A percentile compares a stretch with the other conserved stretches of the same genome.
These are phyloP conservation scores for Amanita jacksonii DNA, from an alignment of 768 basidiomycete genomes.

Conservation along the genomic window DNA sequence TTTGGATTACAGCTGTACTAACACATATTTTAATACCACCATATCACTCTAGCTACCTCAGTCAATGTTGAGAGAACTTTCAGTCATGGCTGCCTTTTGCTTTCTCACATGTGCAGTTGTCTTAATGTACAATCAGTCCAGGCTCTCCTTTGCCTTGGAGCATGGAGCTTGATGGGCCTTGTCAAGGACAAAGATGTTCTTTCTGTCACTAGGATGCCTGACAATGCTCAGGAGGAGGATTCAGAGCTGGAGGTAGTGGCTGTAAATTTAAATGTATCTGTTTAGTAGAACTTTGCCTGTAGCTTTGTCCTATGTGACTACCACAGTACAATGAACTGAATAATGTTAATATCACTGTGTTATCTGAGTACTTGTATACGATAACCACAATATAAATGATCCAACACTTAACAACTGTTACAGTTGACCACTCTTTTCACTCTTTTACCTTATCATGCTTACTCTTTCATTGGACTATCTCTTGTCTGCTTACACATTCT, in stretches of 20 bases:
- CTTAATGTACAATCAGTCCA: conserved; percentile 11
- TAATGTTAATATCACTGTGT: no score
- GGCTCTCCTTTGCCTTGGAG: conserved; percentile 15
- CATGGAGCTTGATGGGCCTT: conserved; percentile 12
- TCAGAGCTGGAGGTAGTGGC: conserved; percentile 2
- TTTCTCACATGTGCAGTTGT: conserved; percentile 12
- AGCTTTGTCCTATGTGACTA: no score
- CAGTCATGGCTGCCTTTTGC: conserved; percentile 13
- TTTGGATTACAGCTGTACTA: background rate
- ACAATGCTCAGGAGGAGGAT: conserved; percentile 3
- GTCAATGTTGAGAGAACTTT: conserved; percentile 15
- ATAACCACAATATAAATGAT: no score
- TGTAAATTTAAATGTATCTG: conserved; percentile 2
- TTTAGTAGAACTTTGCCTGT: conserved; percentile 1
- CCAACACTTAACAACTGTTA: no score
- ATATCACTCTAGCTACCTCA: conserved; percentile 11
- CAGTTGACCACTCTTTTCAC: no score
- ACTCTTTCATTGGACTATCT: no score
- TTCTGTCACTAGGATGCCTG: conserved; percentile 10
- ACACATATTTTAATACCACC: background rate
- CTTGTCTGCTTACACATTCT: no score
- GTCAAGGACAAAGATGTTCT: conserved; percentile 13
- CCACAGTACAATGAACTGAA: no score
- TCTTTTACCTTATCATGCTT: no score
- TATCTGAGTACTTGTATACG: no score